These are phyloP conservation scores for Aspergillus eucalypticola DNA, from an alignment of 2,329 filamentous ascomycete genomes.

Conservation along the genomic window DNA sequence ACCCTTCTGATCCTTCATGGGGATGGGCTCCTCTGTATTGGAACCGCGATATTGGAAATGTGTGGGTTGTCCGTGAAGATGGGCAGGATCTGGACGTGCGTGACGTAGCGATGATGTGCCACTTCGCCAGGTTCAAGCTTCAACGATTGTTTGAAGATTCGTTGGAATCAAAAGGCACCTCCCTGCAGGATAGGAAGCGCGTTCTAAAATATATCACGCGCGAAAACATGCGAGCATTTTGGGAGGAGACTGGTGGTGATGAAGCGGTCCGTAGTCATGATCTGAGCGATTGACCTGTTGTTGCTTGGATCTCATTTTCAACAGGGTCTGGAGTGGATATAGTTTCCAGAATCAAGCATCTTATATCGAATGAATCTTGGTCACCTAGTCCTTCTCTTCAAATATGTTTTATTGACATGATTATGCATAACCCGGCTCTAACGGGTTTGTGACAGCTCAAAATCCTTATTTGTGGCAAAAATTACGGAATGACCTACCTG, in stretches of 20 bases:
- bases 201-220: neutral
- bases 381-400: neutral
- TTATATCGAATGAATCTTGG: neutral
- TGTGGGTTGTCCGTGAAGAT: neutral
- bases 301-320: neutral
- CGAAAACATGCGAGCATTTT: neutral
- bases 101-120: conserved; percentile 1
- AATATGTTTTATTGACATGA: neutral
- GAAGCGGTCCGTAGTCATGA: neutral
- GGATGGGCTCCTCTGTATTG: conserved; percentile 12
- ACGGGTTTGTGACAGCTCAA: neutral
- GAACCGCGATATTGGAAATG: conserved; percentile 7
- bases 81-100: neutral
- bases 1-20: conserved; percentile 4
- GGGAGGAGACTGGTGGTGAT: neutral
- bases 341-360: neutral
- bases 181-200: neutral
- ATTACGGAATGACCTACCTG: too few relatives aligned
- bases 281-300: neutral
- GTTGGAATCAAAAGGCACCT: neutral
- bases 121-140: neutral
- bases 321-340: neutral
- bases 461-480: neutral
- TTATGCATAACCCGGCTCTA: neutral
- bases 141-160: neutral